These are phyloP conservation scores for Articulospora tetracladia DNA, from an alignment of 495 filamentous ascomycete species.

Conservation along the genomic window DNA sequence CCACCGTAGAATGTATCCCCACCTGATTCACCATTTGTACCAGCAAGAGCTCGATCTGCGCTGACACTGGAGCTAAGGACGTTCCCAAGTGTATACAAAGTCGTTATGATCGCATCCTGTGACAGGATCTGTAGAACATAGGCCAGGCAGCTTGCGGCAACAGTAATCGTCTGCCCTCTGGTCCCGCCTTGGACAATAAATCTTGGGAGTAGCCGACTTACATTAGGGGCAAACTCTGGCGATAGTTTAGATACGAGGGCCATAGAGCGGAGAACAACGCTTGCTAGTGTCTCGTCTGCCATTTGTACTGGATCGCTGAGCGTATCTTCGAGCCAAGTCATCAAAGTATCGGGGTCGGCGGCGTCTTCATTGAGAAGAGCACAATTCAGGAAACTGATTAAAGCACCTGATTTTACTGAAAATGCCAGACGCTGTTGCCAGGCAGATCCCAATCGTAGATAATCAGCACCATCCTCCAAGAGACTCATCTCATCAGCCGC, in stretches of 20 bases:
- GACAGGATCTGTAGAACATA: slow-evolving; percentile 75
- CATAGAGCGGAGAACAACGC: slow-evolving; percentile 73
- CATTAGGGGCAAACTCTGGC: slow-evolving; percentile 63
- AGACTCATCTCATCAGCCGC: slow-evolving; percentile 77
- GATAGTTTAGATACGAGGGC: slow-evolving; percentile 74
- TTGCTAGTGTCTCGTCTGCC: slow-evolving; percentile 67
- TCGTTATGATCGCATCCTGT: slow-evolving; percentile 90
- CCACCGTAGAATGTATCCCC: slow-evolving; percentile 41
- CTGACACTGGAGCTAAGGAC: slow-evolving; percentile 65
- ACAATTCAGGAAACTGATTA: slow-evolving; percentile 85
- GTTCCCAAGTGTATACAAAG: slow-evolving; percentile 90
- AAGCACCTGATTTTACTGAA: slow-evolving; percentile 73
- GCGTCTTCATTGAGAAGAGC: slow-evolving; percentile 72
- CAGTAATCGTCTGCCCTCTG: slow-evolving; percentile 55
- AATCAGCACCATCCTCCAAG: slow-evolving; percentile 87
- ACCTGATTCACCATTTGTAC: slow-evolving; percentile 27
- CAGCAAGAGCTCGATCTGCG: slow-evolving; percentile 35
- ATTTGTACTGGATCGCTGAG: slow-evolving; percentile 77
- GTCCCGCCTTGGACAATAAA: slow-evolving; percentile 80
- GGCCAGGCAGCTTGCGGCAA: slow-evolving; percentile 79
- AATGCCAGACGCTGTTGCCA: slow-evolving; percentile 87
- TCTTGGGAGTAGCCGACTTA: slow-evolving; percentile 77
- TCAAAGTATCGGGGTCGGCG: slow-evolving; percentile 74
- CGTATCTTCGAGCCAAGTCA: slow-evolving; percentile 81
- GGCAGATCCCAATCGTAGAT: slow-evolving; percentile 75